Percentiles rank a stretch among this genome's conserved stretches.
Conservation (phyloP, 2,329 filamentous ascomycete genomes). For the Paraphoma chrysanthemicola region DNA sequence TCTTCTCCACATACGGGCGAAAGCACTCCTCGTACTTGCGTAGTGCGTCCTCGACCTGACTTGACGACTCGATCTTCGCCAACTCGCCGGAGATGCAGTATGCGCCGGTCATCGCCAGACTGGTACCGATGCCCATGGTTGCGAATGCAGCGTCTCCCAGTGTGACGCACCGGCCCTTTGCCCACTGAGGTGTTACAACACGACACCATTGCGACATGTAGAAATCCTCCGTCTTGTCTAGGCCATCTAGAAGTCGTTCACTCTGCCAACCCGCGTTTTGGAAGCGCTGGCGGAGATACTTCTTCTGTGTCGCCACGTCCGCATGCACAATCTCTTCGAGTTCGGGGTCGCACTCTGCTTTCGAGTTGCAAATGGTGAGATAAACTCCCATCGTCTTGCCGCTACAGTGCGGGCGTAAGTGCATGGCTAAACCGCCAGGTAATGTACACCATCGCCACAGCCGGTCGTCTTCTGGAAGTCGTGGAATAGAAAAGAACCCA, state of each 20-base stretch:
- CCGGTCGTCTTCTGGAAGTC: conserved; percentile 21
- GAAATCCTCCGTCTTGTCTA: conserved; percentile 54
- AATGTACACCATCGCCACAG: conserved; percentile 36
- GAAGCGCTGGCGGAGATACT: conserved; percentile 42
- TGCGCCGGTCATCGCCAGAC: conserved; percentile 47
- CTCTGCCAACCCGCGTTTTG: conserved; percentile 56
- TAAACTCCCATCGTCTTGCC: conserved; percentile 33
- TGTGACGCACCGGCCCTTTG: conserved; percentile 56
- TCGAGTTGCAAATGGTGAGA: conserved; percentile 28
- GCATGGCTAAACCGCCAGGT: conserved; percentile 27
- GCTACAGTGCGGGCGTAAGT: conserved; percentile 36
- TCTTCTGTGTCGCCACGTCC: conserved; percentile 52
- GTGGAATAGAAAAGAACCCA: conserved; percentile 41
- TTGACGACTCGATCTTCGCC: conserved; percentile 19
- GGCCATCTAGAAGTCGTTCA: conserved; percentile 50
- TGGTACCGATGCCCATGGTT: conserved; percentile 38
- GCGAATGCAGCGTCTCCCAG: conserved; percentile 61
- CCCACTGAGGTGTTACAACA: conserved; percentile 56
- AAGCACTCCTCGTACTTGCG: conserved; percentile 29
- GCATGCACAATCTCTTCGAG: conserved; percentile 29
- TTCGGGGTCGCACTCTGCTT: conserved; percentile 10
- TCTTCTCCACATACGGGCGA: conserved; percentile 19
- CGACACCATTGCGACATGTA: conserved; percentile 55
- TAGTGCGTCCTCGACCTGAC: conserved; percentile 24
- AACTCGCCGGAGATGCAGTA: conserved; percentile 51